Evolutionary conservation across 495 filamentous ascomycete genomes (phyloP).

Genomic region (Poronia punctata): DNA sequence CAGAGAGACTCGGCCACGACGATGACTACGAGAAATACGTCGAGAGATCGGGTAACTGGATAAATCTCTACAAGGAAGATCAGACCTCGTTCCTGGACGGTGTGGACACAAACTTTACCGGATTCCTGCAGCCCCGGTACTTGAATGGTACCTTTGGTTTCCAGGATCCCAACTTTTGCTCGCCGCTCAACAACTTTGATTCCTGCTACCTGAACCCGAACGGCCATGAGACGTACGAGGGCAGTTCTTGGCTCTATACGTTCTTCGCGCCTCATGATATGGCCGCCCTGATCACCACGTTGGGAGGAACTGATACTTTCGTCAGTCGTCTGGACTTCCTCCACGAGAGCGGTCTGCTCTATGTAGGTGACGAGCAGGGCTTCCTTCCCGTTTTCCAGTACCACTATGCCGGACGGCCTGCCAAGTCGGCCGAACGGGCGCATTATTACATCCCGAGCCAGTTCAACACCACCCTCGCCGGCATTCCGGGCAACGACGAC

Average conservation of each 20-base stretch:
- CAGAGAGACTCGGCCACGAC: slow-evolving; percentile 44
- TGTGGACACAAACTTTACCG: slow-evolving; percentile 50
- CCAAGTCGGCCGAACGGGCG: slow-evolving; percentile 49
- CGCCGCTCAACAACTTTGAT: slow-evolving; percentile 38
- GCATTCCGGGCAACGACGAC: slow-evolving; percentile 66
- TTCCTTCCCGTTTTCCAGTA: slow-evolving; percentile 60
- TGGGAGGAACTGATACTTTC: slow-evolving; percentile 53
- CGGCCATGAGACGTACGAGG: slow-evolving; percentile 60
- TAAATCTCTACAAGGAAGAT: slow-evolving; percentile 53
- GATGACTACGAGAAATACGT: slow-evolving; percentile 53
- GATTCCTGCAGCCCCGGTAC: slow-evolving; percentile 59
- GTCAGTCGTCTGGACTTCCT: slow-evolving; percentile 53
- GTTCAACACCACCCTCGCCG: slow-evolving; percentile 50
- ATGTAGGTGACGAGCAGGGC: slow-evolving; percentile 60
- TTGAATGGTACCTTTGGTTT: slow-evolving; percentile 55
- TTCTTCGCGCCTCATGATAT: slow-evolving; percentile 63
- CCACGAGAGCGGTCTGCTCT: slow-evolving; percentile 51
- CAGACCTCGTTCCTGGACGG: slow-evolving; percentile 51
- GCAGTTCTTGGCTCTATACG: slow-evolving; percentile 57
- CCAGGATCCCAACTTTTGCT: slow-evolving; percentile 50
- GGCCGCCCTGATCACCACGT: slow-evolving; percentile 47
- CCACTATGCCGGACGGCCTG: slow-evolving; percentile 60
- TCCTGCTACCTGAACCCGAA: slow-evolving; percentile 52
- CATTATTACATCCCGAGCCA: slow-evolving; percentile 59
- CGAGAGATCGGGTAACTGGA: slow-evolving; percentile 52